Evolutionary conservation across 2,329 filamentous ascomycete species (phyloP).

Genomic region (Thielaviopsis cerberus): DNA sequence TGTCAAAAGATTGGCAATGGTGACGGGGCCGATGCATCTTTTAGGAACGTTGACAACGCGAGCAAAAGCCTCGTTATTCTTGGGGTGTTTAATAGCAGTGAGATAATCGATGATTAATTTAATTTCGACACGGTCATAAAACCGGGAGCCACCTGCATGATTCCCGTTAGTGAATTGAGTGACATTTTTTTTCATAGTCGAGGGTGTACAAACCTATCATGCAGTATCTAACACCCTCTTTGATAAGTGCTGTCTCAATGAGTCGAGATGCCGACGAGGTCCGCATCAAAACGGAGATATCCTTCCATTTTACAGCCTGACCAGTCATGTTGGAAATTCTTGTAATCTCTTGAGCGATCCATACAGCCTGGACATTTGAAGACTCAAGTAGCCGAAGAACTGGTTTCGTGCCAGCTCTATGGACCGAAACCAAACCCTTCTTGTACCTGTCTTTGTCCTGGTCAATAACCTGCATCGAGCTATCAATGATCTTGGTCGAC

Average conservation of each 20-base stretch:
- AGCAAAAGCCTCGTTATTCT: constrained; percentile 70
- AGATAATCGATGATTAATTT: constrained; percentile 78
- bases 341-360: constrained; percentile 73
- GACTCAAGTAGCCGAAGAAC: constrained; percentile 59
- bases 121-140: constrained; percentile 82
- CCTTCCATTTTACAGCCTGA: constrained; percentile 50
- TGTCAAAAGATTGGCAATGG: constrained; percentile 53
- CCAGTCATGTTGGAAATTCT: constrained; percentile 54
- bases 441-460: constrained; percentile 67
- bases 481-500: constrained; percentile 62
- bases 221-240: constrained; percentile 65
- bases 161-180: background rate
- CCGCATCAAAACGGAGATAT: constrained; percentile 74
- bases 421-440: constrained; percentile 64
- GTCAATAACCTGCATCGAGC: constrained; percentile 72
- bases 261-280: constrained; percentile 66
- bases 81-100: constrained; percentile 63
- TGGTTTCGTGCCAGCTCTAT: constrained; percentile 59
- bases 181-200: background rate
- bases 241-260: constrained; percentile 69
- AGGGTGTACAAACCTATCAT: constrained; percentile 49
- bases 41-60: constrained; percentile 72
- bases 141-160: constrained; percentile 46
- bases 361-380: constrained; percentile 58
- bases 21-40: constrained; percentile 62